Conservation (phyloP, 306 rosid genomes). For the Hippophae tibetana region DNA sequence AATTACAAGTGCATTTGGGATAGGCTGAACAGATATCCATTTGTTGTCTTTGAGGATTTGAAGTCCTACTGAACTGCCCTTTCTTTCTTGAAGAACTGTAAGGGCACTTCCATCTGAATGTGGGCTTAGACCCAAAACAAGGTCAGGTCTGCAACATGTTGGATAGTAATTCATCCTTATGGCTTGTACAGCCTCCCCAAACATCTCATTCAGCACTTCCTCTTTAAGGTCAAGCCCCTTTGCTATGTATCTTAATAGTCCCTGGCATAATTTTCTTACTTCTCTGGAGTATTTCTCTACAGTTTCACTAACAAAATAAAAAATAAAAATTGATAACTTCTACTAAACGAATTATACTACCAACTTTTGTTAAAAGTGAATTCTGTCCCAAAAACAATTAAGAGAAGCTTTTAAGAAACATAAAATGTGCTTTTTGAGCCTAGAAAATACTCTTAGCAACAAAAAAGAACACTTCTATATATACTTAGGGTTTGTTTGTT, state of each 20-base stretch:
- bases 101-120: constrained; percentile 99
- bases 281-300: constrained; percentile 66
- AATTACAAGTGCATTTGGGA: constrained; percentile 81
- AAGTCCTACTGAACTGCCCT: constrained; percentile 71
- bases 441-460: too few relatives aligned
- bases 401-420: too few relatives aligned
- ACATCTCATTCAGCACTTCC: constrained; percentile 51
- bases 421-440: too few relatives aligned
- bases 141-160: constrained; percentile 93
- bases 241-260: constrained; percentile 55
- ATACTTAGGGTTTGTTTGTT: too few relatives aligned
- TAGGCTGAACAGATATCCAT: constrained; percentile 76
- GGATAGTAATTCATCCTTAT: constrained; percentile 94
- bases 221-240: constrained; percentile 48
- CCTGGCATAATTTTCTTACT: constrained; percentile 55
- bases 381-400: too few relatives aligned
- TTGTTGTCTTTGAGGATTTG: constrained; percentile 59
- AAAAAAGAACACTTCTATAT: too few relatives aligned
- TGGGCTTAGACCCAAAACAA: constrained; percentile 91
- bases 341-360: too few relatives aligned
- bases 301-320: constrained; percentile 47
- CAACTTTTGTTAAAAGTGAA: too few relatives aligned
- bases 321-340: neutral
- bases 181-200: constrained; percentile 88
- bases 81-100: constrained; percentile 85